Base-by-base conservation (phyloP, 2,329 filamentous ascomycete species). In the Blastomyces silverae region DNA sequence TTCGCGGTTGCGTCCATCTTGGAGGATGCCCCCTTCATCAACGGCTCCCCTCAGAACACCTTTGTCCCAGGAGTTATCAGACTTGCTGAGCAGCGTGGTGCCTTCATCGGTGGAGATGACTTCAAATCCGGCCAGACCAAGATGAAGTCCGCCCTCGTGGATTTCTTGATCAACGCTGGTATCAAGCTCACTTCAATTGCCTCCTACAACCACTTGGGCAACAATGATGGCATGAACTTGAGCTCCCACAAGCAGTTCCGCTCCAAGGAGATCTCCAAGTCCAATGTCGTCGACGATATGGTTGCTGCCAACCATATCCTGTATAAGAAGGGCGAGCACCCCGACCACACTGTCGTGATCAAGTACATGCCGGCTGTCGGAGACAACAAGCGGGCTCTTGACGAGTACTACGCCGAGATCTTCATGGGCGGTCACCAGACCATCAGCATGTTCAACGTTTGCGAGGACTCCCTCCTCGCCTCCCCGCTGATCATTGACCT, bases 51-150 rank as follows among this genome's bases (percentile, higher is more conserved):
- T 44, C 94, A 99, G 80, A 99, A 99, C 84, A 99, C 94, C 55
- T 97, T 99, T 73, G 93, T 99, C 25, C 93, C 93, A 10, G 94
- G 94, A 73, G 90, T 89, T 66, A 88, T 97, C 70, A 84, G 93
- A 74, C 87, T 99, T 65, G 94, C 94, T 28, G 90, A 95, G 82
- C 84, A 89, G 79, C 87, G 95, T 79, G 84, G 85, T 65, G 87
- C 92, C 67, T 99, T 96, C 82, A 92, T 99, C 73, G 94, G 94
- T 66, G 94, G 94, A 69, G 94, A 99, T 73, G 94, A 99, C 81
- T 99, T 99, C 88, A 99, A 99, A 83, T 97, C 94, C 68, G 94
- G 94, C 68, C 94, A 99, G 84, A 99, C 94, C 77, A 99, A 99
- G 87, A 99, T 99, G 94, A 99, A 99, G 83, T 97, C 94, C 66